A percentile compares a stretch with the other conserved stretches of the same genome.
phyloP scores from a whole-genome alignment of 1,284 basidiomycete genomes.

The Ganoderma meredithae region DNA sequence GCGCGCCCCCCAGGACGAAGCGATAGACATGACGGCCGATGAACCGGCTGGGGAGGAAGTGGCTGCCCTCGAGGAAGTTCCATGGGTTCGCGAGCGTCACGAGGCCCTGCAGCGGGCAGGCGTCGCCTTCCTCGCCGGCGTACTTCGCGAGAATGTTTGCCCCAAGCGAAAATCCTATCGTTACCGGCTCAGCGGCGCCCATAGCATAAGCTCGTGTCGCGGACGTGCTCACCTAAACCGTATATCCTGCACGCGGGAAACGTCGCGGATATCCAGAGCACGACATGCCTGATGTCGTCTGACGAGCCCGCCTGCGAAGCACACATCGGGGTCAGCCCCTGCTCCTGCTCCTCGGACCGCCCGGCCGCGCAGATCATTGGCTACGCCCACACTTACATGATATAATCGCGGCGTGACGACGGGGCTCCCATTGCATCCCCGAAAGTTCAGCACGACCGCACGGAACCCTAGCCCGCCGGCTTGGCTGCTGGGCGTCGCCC shows the following conservation, averaged over 20 bases:
- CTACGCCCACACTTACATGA: conserved; percentile 34
- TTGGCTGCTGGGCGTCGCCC: conserved; percentile 19
- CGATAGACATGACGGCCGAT: conserved; percentile 36
- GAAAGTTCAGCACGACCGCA: conserved; percentile 39
- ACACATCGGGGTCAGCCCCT: not conserved
- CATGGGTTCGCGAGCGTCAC: conserved; percentile 39
- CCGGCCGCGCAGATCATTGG: not conserved
- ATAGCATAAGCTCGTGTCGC: not conserved
- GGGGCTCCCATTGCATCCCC: conserved; percentile 40
- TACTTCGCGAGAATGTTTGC: conserved; percentile 41
- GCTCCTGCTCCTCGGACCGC: not conserved
- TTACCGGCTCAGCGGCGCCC: conserved; percentile 1
- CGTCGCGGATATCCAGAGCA: conserved; percentile 38
- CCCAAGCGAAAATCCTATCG: conserved; percentile 39
- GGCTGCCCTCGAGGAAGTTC: conserved; percentile 36
- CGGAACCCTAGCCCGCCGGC: conserved; percentile 35
- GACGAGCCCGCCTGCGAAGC: conserved; percentile 39
- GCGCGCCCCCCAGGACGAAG: conserved; percentile 36
- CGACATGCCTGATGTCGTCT: conserved; percentile 38
- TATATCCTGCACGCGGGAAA: conserved; percentile 38
- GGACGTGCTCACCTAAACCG: conserved; percentile 31
- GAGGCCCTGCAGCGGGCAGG: conserved; percentile 36
- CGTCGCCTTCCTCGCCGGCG: conserved; percentile 38
- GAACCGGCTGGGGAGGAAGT: conserved; percentile 32
- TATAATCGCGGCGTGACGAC: conserved; percentile 39